These are phyloP conservation scores for Aspergillus nomiae DNA, from an alignment of 2,329 filamentous ascomycete genomes.

Conservation along the genomic window DNA sequence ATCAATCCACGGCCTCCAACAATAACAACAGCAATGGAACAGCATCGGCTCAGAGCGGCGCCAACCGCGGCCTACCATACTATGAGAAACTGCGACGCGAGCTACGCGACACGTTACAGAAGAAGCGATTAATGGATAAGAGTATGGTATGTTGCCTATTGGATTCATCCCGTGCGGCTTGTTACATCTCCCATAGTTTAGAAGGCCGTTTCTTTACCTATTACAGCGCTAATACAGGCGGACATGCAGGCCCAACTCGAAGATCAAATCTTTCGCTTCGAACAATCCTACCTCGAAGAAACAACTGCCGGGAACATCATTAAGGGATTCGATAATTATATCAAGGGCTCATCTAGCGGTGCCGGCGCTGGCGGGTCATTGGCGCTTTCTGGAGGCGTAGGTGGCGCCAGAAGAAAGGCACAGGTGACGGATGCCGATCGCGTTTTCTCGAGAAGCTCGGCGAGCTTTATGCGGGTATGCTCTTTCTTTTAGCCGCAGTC, in stretches of 20 bases:
- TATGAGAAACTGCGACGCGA: slow-evolving; percentile 73
- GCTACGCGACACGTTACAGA: slow-evolving; percentile 66
- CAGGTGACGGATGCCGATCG: slow-evolving; percentile 49
- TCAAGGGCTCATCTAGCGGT: slow-evolving; percentile 76
- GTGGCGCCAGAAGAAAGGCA: slow-evolving; percentile 44
- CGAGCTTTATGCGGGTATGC: slow-evolving; percentile 49
- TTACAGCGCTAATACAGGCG: slow-evolving; percentile 4
- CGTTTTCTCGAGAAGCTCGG: slow-evolving; percentile 52
- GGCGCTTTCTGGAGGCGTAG: slow-evolving; percentile 30
- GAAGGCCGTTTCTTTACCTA: background rate
- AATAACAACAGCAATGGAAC: slow-evolving; percentile 20
- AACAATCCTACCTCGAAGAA: slow-evolving; percentile 87
- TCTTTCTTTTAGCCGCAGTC: background rate
- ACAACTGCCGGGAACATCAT: slow-evolving; percentile 91
- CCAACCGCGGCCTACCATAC: slow-evolving; percentile 59
- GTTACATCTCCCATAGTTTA: background rate
- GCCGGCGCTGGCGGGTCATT: slow-evolving; percentile 35
- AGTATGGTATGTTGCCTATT: slow-evolving; percentile 51
- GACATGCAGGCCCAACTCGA: slow-evolving; percentile 61
- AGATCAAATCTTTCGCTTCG: slow-evolving; percentile 79
- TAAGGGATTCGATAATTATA: slow-evolving; percentile 96
- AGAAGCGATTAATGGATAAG: slow-evolving; percentile 65
- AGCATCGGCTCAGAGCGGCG: slow-evolving; percentile 27
- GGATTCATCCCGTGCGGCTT: background rate
- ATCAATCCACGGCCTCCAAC: slow-evolving; percentile 20